Percentiles rank a stretch among this genome's conserved stretches.
Conservation (phyloP, 345 rosid species). For the Syzygium aqueum region DNA sequence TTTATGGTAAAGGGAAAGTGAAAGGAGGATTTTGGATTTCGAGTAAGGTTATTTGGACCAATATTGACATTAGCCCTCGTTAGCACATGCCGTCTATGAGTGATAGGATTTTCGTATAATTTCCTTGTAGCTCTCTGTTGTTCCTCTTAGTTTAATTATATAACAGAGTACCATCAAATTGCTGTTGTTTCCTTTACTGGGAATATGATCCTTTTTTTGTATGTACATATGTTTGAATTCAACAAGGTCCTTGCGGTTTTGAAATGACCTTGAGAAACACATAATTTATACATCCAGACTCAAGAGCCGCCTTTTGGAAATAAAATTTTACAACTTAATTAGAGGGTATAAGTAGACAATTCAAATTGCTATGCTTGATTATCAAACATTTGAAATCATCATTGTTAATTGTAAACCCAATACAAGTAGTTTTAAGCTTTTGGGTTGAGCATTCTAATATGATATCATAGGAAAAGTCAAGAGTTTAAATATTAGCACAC, state of each 20-base stretch:
- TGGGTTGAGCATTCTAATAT: neutral
- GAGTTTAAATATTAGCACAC: neutral
- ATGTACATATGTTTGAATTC: neutral
- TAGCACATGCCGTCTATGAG: neutral
- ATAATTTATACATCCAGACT: neutral
- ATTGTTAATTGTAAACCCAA: neutral
- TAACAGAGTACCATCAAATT: neutral
- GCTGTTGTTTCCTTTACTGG: neutral
- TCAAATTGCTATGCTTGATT: neutral
- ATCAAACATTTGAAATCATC: neutral
- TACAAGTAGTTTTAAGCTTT: neutral
- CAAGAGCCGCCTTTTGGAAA: neutral
- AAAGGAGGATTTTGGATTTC: neutral
- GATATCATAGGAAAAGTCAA: neutral
- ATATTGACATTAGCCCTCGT: too few relatives aligned
- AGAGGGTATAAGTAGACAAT: neutral
- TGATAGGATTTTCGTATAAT: neutral
- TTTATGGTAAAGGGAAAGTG: neutral
- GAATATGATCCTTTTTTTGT: neutral
- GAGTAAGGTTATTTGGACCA: neutral
- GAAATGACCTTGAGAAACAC: neutral
- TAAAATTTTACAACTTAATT: neutral
- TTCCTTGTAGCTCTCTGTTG: neutral
- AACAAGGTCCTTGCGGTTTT: neutral
- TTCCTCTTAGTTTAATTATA: neutral